These are phyloP conservation scores for Gomphus bonarii DNA, from an alignment of 1,284 basidiomycete species.

Conservation along the genomic window DNA sequence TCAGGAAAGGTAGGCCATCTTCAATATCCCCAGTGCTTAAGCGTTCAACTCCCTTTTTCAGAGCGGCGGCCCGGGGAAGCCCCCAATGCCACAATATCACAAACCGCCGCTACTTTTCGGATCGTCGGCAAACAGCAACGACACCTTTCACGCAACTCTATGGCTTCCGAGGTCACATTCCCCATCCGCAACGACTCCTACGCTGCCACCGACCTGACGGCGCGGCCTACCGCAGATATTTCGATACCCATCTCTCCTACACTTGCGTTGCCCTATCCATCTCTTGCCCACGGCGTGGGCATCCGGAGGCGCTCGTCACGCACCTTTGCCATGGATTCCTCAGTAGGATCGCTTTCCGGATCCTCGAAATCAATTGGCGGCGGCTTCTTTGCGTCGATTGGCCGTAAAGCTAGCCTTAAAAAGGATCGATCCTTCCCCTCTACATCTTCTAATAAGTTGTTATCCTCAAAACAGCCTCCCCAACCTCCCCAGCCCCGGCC, in stretches of 20 bases:
- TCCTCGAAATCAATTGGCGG: slow-evolving; percentile 19
- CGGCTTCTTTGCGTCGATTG: slow-evolving; percentile 66
- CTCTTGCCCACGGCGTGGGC: slow-evolving; percentile 30
- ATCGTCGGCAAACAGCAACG: slow-evolving; percentile 36
- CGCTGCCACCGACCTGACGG: slow-evolving; percentile 60
- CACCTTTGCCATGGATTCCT: slow-evolving; percentile 18
- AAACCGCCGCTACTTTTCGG: slow-evolving; percentile 14
- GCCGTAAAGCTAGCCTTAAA: slow-evolving; percentile 54
- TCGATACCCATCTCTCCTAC: slow-evolving; percentile 44
- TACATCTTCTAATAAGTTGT: slow-evolving; percentile 2
- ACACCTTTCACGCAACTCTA: slow-evolving; percentile 58
- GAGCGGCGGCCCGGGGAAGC: slow-evolving; percentile 21
- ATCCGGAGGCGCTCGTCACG: slow-evolving; percentile 13
- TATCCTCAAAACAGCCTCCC: background rate
- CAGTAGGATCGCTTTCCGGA: slow-evolving; percentile 29
- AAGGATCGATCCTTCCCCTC: slow-evolving; percentile 22
- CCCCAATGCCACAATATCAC: background rate
- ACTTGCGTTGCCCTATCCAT: slow-evolving; percentile 64
- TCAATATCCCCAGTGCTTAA: background rate
- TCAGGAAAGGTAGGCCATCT: slow-evolving; percentile 40
- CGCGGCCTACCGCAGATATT: slow-evolving; percentile 34
- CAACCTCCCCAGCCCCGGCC: slow-evolving; percentile 12
- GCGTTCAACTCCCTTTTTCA: slow-evolving; percentile 17
- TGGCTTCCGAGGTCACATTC: slow-evolving; percentile 67
- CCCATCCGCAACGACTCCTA: slow-evolving; percentile 67